These are phyloP conservation scores for Phialophora expanda DNA, from an alignment of 2,329 filamentous ascomycete species.

Conservation along the genomic window DNA sequence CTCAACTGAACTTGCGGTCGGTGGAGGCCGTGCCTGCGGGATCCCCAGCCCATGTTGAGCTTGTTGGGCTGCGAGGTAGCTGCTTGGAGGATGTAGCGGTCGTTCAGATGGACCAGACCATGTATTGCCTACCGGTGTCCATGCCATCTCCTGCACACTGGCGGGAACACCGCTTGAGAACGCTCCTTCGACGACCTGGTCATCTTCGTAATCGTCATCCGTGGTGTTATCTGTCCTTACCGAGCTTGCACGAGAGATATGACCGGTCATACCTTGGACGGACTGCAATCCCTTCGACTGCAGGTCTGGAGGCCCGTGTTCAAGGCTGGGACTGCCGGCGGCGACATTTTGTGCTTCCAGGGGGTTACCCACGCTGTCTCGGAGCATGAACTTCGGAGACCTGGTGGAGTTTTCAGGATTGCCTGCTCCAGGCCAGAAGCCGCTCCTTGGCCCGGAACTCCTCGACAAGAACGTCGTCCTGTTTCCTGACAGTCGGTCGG, in stretches of 20 bases:
- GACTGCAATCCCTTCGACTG: slow-evolving; percentile 44
- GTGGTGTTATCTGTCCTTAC: slow-evolving; percentile 48
- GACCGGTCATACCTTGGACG: slow-evolving; percentile 49
- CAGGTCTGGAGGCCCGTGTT: slow-evolving; percentile 42
- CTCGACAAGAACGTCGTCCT: slow-evolving; percentile 27
- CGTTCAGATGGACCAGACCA: slow-evolving; percentile 40
- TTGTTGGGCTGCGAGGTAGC: slow-evolving; percentile 47
- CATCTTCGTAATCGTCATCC: slow-evolving; percentile 42
- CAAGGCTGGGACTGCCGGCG: slow-evolving; percentile 52
- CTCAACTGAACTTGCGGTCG: slow-evolving; percentile 28
- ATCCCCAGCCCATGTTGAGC: slow-evolving; percentile 5
- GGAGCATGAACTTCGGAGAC: slow-evolving; percentile 44
- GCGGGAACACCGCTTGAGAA: slow-evolving; percentile 42
- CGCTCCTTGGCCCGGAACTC: slow-evolving; percentile 40
- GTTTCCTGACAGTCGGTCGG: slow-evolving; percentile 40
- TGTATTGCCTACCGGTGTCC: slow-evolving; percentile 39
- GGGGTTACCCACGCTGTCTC: slow-evolving; percentile 41
- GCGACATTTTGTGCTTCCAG: slow-evolving; percentile 50
- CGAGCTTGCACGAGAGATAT: slow-evolving; percentile 52
- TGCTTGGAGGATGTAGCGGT: slow-evolving; percentile 47
- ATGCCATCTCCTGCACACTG: slow-evolving; percentile 41
- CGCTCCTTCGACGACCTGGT: slow-evolving; percentile 37
- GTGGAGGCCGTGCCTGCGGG: slow-evolving; percentile 43
- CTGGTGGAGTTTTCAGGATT: slow-evolving; percentile 45
- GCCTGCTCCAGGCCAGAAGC: slow-evolving; percentile 49